A percentile compares a stretch with the other conserved stretches of the same genome.
Evolutionary conservation across 352 stramenopile species (phyloP).

Genomic region (Pythium monospermum): DNA sequence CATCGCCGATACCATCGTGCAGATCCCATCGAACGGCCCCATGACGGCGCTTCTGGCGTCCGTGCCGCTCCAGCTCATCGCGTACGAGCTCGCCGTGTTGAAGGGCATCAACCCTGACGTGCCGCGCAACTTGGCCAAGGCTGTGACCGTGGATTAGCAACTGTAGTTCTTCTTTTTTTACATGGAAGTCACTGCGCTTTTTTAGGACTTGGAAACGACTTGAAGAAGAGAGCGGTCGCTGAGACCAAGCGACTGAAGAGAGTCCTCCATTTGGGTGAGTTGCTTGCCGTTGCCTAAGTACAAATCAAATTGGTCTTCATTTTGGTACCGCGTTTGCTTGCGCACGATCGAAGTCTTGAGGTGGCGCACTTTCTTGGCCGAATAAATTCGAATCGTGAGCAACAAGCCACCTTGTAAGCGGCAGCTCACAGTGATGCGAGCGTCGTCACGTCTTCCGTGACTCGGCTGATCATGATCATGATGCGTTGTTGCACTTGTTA

Average conservation of each 20-base stretch:
- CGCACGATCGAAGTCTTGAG: slow-evolving; percentile 45
- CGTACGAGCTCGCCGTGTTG: slow-evolving; percentile 96
- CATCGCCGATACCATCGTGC: slow-evolving; percentile 91
- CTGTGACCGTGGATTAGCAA: slow-evolving; percentile 98
- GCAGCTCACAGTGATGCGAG: slow-evolving; percentile 42
- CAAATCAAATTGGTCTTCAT: slow-evolving; percentile 49
- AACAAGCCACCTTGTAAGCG: slow-evolving; percentile 52
- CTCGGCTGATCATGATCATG: too few species aligned
- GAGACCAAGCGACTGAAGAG: slow-evolving; percentile 30
- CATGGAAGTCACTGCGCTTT: neutral
- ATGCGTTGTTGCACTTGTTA: too few species aligned
- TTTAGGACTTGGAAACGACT: slow-evolving; percentile 23
- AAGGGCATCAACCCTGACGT: slow-evolving; percentile 98
- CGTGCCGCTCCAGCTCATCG: slow-evolving; percentile 96
- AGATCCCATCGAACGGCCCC: slow-evolving; percentile 95
- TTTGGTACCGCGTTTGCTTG: slow-evolving; percentile 39
- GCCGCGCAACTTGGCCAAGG: slow-evolving; percentile 98
- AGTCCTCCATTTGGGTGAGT: slow-evolving; percentile 31
- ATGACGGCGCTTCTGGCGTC: slow-evolving; percentile 95
- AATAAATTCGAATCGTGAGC: slow-evolving; percentile 33
- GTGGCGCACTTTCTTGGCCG: slow-evolving; percentile 38
- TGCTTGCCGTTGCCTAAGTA: slow-evolving; percentile 35
- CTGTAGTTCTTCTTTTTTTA: neutral
- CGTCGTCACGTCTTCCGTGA: slow-evolving; percentile 1
- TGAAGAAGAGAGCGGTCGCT: slow-evolving; percentile 39